Percentiles rank a stretch among this genome's conserved stretches.
These are phyloP conservation scores for Penicillium pulvis DNA, from an alignment of 495 filamentous ascomycete species.

Conservation along the genomic window DNA sequence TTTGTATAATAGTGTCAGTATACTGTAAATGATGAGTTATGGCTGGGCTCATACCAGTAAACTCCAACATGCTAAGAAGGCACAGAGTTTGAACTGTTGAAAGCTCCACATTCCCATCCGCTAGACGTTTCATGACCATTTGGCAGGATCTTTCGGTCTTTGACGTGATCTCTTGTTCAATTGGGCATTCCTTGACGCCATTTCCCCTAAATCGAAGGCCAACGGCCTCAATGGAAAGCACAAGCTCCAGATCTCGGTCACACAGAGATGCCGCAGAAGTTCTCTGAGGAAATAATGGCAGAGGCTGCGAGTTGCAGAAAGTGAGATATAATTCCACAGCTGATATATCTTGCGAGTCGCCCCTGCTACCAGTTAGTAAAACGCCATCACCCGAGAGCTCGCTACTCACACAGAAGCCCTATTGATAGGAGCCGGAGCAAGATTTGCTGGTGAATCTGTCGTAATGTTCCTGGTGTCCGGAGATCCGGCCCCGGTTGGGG, in stretches of 20 bases:
- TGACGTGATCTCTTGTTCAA: constrained; percentile 19
- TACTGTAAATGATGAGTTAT: not conserved
- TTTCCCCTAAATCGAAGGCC: constrained; percentile 33
- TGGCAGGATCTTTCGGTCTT: constrained; percentile 34
- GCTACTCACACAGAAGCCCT: not conserved
- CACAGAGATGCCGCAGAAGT: constrained; percentile 25
- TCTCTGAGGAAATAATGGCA: constrained; percentile 37
- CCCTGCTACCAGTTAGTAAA: not conserved
- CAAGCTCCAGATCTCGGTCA: constrained; percentile 35
- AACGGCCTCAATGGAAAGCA: constrained; percentile 39
- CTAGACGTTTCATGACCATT: constrained; percentile 35
- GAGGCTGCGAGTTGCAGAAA: constrained; percentile 29
- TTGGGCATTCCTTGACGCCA: constrained; percentile 8
- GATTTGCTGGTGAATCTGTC: not conserved
- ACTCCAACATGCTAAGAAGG: constrained; percentile 43
- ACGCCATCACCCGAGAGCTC: not conserved
- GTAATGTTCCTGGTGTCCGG: not conserved
- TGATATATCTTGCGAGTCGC: not conserved
- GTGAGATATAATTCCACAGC: not conserved
- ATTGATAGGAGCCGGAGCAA: not conserved
- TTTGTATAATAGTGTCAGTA: constrained; percentile 8
- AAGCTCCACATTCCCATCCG: constrained; percentile 38
- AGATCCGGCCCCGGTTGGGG: constrained; percentile 1
- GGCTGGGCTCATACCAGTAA: constrained; percentile 32
- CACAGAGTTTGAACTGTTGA: constrained; percentile 47